Percentiles rank a stretch among this genome's conserved stretches.
Evolutionary conservation across 208 protist species (phyloP).

Genomic region (Trypanosoma theileri): DNA sequence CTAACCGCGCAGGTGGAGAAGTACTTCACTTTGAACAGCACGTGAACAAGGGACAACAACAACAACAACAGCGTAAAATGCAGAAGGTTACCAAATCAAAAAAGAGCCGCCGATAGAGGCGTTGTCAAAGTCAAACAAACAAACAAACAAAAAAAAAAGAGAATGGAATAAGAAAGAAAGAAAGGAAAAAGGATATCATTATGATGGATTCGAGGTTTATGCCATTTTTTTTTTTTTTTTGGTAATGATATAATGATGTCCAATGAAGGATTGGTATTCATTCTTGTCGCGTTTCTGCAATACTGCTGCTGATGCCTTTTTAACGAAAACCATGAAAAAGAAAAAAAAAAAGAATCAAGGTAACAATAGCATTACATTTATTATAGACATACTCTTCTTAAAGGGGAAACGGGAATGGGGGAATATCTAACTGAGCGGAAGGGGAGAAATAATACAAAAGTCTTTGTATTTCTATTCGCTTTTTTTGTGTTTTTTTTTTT

Average conservation of each 20-base stretch:
- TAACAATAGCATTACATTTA: not conserved
- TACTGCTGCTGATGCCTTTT: too few relatives aligned
- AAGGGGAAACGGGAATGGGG: too few relatives aligned
- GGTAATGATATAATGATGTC: too few relatives aligned
- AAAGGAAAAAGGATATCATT: too few relatives aligned
- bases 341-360: not conserved
- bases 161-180: not conserved
- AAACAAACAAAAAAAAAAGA: not conserved
- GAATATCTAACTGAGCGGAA: too few relatives aligned
- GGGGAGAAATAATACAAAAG: constrained; percentile 8
- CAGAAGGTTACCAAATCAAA: constrained; percentile 17
- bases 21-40: constrained; percentile 20
- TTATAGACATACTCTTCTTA: too few relatives aligned
- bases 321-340: not conserved
- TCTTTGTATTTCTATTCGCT: not conserved
- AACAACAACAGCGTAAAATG: constrained; percentile 9
- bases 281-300: too few relatives aligned
- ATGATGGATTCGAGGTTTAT: too few relatives aligned
- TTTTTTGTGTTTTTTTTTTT: constrained; percentile 1
- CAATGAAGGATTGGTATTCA: too few relatives aligned
- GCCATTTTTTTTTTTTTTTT: too few relatives aligned
- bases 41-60: not conserved
- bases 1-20: constrained; percentile 8
- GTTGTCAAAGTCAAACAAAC: too few relatives aligned
- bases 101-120: constrained; percentile 10